phyloP scores from a whole-genome alignment of 768 basidiomycete genomes.

The Rhizopogon vinicolor region DNA sequence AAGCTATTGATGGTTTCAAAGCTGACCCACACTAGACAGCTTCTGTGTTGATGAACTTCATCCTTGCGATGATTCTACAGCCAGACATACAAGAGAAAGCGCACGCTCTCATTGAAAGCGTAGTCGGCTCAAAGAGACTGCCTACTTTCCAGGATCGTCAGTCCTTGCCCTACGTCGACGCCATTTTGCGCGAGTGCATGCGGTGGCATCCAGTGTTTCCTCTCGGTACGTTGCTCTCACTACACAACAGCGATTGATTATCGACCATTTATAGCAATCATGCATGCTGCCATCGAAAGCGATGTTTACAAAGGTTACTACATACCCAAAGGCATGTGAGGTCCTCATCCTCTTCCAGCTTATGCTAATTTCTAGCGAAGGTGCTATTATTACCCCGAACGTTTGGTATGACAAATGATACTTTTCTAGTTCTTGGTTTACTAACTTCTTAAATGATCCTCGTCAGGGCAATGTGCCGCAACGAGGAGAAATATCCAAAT shows the following conservation, averaged over 20 bases:
- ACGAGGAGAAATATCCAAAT: no score
- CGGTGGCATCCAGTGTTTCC: neutral
- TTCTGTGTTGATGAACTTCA: constrained; percentile 3
- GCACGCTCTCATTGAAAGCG: constrained; percentile 6
- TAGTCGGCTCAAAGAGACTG: constrained; percentile 8
- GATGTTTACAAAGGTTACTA: constrained; percentile 1
- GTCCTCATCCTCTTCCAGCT: neutral
- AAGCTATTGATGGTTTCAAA: neutral
- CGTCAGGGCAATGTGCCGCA: no score
- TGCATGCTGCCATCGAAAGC: neutral
- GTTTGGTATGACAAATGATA: neutral
- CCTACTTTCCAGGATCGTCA: constrained; percentile 8
- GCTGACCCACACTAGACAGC: neutral
- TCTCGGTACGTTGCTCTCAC: neutral
- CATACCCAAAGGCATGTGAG: neutral
- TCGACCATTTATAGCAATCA: neutral
- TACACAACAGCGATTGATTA: neutral
- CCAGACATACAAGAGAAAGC: constrained; percentile 8
- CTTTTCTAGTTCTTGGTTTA: neutral
- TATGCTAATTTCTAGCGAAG: neutral
- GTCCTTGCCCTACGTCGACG: constrained; percentile 8
- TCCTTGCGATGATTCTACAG: constrained; percentile 8
- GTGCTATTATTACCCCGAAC: neutral
- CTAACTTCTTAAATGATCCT: no score
- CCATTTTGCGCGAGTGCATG: constrained; percentile 7